Evolutionary conservation across 2,329 filamentous ascomycete species (phyloP), one percentile per base, ranked within the genome.

Genomic region (Penicillium sclerotiorum): DNA sequence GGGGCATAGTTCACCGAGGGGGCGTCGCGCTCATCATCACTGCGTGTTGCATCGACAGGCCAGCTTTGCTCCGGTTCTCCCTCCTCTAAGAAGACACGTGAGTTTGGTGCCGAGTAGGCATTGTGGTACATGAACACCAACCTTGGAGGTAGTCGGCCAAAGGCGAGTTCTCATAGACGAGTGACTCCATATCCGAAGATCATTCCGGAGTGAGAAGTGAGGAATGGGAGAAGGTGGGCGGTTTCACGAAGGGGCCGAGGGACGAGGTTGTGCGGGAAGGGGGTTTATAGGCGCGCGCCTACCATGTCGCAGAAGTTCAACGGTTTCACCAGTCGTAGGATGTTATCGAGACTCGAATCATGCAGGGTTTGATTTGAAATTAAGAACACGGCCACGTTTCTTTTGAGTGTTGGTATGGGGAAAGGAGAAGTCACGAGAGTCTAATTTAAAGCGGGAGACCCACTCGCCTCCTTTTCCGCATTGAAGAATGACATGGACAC

Each of bases 191-290:
- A 71, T 62, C 72, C 58, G 53, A 51, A 52, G 56, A 57, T 61
- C 69, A 71, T 69, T 60, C 66, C 65, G 62, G 32, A 39, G 42
- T 25, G 39, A 18, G 40, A 40, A 33, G 49, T 30, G 45, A 50
- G 42, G 45, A 53, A 56, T 55, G 44, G 58, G 59, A 59, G 49
- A 49, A 23, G 46, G 51, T 27, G 46, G 49, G 46, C 27, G 53
- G 47, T 43, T 42, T 47, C 37, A 20, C 42, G 48, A 52, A 53
- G 39, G 38, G 47, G 13, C 40, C 40, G 39, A 35, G 68, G 73
- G 17, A 96, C 85, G 73, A 96, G 96, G 79, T 96, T 96, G 82
- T 96, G 96, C 81, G 96, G 96, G 74, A 96, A 2, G 93, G 90
- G 64, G 3, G 92, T 90, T 64, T 90, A 85, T 49, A 96, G 84